A percentile compares a stretch with the other conserved stretches of the same genome.
These are phyloP conservation scores for Phaeoacremonium minimum DNA, from an alignment of 2,329 filamentous ascomycete genomes.

Conservation along the genomic window DNA sequence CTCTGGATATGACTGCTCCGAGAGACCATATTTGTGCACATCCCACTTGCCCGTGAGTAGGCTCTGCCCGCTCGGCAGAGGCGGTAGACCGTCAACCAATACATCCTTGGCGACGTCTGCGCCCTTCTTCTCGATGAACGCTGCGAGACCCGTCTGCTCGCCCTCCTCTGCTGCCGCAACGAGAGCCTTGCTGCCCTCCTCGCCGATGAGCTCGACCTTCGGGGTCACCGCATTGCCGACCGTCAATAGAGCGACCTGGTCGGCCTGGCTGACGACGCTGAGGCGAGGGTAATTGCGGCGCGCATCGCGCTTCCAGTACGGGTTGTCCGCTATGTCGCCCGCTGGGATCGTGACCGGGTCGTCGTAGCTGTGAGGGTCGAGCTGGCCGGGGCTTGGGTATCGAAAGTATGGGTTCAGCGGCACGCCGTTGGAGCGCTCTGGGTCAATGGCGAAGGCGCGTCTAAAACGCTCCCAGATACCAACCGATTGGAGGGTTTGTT, in stretches of 20 bases:
- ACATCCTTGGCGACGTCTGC: constrained; percentile 49
- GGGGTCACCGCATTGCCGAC: constrained; percentile 79
- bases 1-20: constrained; percentile 64
- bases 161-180: constrained; percentile 74
- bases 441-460: constrained; percentile 73
- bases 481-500: constrained; percentile 89
- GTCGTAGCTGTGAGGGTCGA: constrained; percentile 68
- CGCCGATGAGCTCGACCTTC: constrained; percentile 76
- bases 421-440: constrained; percentile 84
- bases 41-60: constrained; percentile 50
- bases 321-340: constrained; percentile 83
- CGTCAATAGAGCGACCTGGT: constrained; percentile 79
- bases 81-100: constrained; percentile 76
- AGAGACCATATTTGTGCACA: constrained; percentile 64
- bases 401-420: constrained; percentile 92
- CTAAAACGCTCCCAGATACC: constrained; percentile 87
- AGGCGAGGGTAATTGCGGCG: constrained; percentile 78
- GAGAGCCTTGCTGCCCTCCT: constrained; percentile 56
- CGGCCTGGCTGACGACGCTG: constrained; percentile 76
- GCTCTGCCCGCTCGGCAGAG: constrained; percentile 72
- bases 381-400: constrained; percentile 72
- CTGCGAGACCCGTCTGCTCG: constrained; percentile 65
- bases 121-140: constrained; percentile 61
- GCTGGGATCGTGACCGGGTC: constrained; percentile 83
- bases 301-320: constrained; percentile 92